Base-by-base conservation (phyloP, 2,329 filamentous ascomycete genomes). In the Thielaviopsis musarum region DNA sequence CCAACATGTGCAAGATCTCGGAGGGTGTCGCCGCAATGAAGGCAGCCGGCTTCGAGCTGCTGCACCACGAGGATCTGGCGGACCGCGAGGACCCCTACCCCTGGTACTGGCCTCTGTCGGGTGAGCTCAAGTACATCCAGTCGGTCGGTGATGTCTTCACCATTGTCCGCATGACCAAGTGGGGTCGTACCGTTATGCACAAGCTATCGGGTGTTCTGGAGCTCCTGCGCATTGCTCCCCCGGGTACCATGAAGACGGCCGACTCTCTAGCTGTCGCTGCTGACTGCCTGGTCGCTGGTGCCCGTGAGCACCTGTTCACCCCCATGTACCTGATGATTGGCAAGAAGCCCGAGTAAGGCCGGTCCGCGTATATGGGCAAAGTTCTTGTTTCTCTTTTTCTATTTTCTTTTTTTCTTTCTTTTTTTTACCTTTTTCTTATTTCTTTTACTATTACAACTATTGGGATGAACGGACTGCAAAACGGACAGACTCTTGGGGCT, bases 291-390 rank as follows among this genome's bases (percentile, higher is more conserved):
- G 91, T 95, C 22, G 88, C 87, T 54, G 91, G 91, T 72, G 91
- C 84, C 41, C 81, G 83, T 70, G 79, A 91, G 75, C 87, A 95
- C 71, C 80, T 97, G n/a, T 97, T 97, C 74, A 97, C 91, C 1
- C 91, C 91, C 60, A 97, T 97, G 91, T 96, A 95, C 75, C 77
- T 97, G 69, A 96, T 96, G 88, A 82, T 96, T 62, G 91, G 83
- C 62, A 83, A 88, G 73, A 96, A 96, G 79, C 89, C 91, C 6
- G 60, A 62, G 60, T 62, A 59, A 59, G 51, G 21, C 5, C 6
- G 26, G 45, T 52, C 48, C 21, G 6, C 12, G 19, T 1, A 58
- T 12, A 30, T 34, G 22, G 53, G 10, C 30, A 2, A 34, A 30
- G 10, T n/a, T 54, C 24, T 19, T n/a, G 15, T 21, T 22, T 10